Evolutionary conservation across 108 stramenopile species (phyloP).

Genomic region (Pseudonitzschia multistriata): DNA sequence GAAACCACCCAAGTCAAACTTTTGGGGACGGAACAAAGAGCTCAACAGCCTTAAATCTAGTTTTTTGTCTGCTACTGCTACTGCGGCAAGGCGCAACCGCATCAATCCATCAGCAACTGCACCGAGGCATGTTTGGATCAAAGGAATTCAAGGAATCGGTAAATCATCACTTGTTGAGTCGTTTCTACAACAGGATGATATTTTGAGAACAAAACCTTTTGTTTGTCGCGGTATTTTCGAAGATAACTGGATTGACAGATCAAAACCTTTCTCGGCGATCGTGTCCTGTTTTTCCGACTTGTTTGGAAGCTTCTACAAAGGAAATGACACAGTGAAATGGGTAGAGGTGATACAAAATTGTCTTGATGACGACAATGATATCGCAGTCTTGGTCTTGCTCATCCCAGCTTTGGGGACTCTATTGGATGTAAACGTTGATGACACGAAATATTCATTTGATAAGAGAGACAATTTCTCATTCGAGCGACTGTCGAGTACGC

Average conservation of each 20-base stretch:
- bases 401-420: constrained; percentile 9
- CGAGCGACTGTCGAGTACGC: neutral
- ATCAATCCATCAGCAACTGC: too few species aligned
- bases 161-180: neutral
- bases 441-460: constrained; percentile 3
- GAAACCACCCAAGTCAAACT: neutral
- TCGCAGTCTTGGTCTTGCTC: neutral
- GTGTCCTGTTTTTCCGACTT: constrained; percentile 14
- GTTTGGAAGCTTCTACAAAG: neutral
- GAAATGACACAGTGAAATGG: constrained; percentile 2
- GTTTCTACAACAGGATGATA: neutral
- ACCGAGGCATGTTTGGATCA: constrained; percentile 9
- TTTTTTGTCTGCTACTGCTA: neutral
- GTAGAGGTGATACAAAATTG: neutral
- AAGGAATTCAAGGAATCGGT: constrained; percentile 13
- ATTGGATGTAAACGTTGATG: neutral
- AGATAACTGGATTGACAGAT: neutral
- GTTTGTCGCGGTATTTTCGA: constrained; percentile 8
- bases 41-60: neutral
- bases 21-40: constrained; percentile 14
- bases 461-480: neutral
- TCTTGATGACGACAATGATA: neutral
- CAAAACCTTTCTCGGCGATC: constrained; percentile 1
- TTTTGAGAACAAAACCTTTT: neutral
- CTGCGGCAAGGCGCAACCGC: neutral